Conservation (phyloP, 2,329 filamentous ascomycete species). For the Sporothrix brasiliensis region DNA sequence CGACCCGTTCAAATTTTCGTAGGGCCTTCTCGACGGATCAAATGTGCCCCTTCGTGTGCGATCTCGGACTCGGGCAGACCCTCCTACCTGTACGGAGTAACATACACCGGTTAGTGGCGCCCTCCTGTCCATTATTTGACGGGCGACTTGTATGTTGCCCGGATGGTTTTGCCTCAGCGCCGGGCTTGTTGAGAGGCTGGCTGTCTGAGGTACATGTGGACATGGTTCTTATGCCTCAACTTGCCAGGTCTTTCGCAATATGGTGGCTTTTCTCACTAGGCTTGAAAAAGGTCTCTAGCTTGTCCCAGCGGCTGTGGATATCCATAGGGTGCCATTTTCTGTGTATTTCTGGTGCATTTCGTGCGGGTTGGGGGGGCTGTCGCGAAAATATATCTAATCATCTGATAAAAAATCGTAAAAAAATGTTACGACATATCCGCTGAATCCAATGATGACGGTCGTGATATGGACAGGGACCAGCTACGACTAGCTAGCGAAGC, state of each 20-base stretch:
- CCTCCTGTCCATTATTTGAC: background rate
- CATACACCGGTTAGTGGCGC: background rate
- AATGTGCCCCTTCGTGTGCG: background rate
- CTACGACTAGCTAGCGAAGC: background rate
- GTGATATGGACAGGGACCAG: background rate
- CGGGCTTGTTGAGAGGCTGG: background rate
- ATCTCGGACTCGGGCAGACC: background rate
- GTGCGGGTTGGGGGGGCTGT: background rate
- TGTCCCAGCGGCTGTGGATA: background rate
- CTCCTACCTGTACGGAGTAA: background rate
- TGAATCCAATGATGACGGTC: background rate
- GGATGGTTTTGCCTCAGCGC: background rate
- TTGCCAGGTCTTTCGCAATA: background rate
- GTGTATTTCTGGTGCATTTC: background rate
- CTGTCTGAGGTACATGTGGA: background rate
- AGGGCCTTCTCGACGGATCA: no score
- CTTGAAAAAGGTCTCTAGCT: background rate
- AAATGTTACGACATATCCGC: background rate
- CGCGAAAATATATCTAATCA: slow-evolving; percentile 35
- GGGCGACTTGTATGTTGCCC: no score
- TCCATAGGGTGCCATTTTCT: background rate
- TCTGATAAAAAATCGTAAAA: slow-evolving; percentile 32
- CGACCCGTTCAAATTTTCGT: no score
- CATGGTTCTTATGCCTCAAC: background rate
- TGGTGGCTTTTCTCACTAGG: slow-evolving; percentile 13